Percentiles rank a stretch among this genome's conserved stretches.
phyloP scores from a whole-genome alignment of 2,329 filamentous ascomycete genomes.

The Pseudogymnoascus sp. region DNA sequence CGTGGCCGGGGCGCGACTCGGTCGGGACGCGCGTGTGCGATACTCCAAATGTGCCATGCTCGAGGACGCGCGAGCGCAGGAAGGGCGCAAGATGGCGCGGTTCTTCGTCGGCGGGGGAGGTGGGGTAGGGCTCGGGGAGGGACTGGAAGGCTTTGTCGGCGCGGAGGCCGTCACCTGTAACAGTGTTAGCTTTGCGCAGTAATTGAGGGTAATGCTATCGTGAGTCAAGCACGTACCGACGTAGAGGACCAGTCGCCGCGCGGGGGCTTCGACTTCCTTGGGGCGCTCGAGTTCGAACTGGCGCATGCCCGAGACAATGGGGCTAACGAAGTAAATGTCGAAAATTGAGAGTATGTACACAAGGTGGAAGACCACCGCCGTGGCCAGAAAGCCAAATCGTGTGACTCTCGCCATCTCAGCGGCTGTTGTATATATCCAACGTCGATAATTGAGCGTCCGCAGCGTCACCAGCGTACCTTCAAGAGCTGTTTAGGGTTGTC shows the following conservation, averaged over 20 bases:
- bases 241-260: conserved; percentile 83
- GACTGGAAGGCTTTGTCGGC: conserved; percentile 97
- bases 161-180: conserved; percentile 74
- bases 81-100: conserved; percentile 83
- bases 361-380: conserved; percentile 86
- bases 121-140: conserved; percentile 75
- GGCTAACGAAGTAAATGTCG: conserved; percentile 97
- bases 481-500: not conserved
- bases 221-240: conserved; percentile 55
- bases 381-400: conserved; percentile 75
- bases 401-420: conserved; percentile 43
- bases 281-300: conserved; percentile 63
- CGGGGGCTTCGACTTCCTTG: conserved; percentile 57
- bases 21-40: conserved; percentile 96
- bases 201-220: conserved; percentile 3
- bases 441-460: not conserved
- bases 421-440: not conserved
- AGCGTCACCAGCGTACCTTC: not conserved
- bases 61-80: conserved; percentile 77
- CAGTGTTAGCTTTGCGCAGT: conserved; percentile 7
- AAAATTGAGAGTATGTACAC: conserved; percentile 95
- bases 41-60: conserved; percentile 90
- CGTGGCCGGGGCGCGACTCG: conserved; percentile 91
- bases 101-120: conserved; percentile 54
- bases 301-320: conserved; percentile 92